These are phyloP conservation scores for Triticum monococcum DNA, from an alignment of 176 grass and related monocot species.

Conservation along the genomic window DNA sequence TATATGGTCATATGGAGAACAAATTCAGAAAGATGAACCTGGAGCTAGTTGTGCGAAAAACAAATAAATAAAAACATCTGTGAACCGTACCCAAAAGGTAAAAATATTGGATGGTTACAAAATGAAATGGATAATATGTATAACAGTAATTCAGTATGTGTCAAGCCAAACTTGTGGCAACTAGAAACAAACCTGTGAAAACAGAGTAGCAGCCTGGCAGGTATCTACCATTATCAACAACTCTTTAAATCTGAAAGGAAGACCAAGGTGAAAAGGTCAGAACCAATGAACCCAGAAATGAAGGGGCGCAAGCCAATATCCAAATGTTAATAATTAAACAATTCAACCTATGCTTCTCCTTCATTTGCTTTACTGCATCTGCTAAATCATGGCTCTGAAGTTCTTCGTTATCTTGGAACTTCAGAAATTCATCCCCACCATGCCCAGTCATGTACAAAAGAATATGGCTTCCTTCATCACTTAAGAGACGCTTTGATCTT, in stretches of 20 bases:
- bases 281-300: constrained; percentile 13
- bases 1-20: not conserved
- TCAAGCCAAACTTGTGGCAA: not conserved
- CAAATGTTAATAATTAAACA: not conserved
- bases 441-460: constrained; percentile 99
- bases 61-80: not conserved
- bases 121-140: not conserved
- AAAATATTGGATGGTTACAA: not conserved
- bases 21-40: not conserved
- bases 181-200: constrained; percentile 73
- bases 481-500: constrained; percentile 92
- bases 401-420: constrained; percentile 98
- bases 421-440: constrained; percentile 98
- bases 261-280: constrained; percentile 10
- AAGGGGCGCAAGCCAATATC: constrained; percentile 11
- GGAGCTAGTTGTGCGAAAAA: too few species aligned
- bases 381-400: constrained; percentile 98
- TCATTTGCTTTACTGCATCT: constrained; percentile 98
- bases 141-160: not conserved
- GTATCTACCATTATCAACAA: constrained; percentile 98
- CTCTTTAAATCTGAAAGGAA: constrained; percentile 83
- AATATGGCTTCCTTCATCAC: constrained; percentile 99
- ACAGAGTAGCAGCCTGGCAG: constrained; percentile 98
- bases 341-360: constrained; percentile 78
- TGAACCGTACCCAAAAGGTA: not conserved